Conservation (phyloP, 495 filamentous ascomycete genomes). For the Ascobolus immersus region DNA sequence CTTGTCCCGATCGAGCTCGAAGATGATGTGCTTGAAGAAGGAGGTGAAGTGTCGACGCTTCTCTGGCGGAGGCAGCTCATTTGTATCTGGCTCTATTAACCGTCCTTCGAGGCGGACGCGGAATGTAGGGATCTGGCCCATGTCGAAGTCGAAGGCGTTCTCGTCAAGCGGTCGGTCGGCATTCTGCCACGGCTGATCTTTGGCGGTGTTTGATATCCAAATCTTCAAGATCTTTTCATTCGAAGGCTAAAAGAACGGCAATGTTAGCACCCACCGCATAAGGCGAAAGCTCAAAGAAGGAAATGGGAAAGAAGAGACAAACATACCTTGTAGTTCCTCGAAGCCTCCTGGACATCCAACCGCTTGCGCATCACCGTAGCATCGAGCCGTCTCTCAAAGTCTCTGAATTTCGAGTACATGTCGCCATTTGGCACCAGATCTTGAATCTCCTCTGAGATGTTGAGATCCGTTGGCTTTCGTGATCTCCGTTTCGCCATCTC, state of each 20-base stretch:
- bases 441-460: conserved; percentile 70
- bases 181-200: conserved; percentile 82
- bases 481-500: conserved; percentile 51
- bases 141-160: conserved; percentile 49
- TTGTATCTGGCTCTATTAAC: conserved; percentile 46
- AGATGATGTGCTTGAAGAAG: conserved; percentile 76
- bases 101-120: conserved; percentile 80
- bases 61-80: conserved; percentile 1
- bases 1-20: conserved; percentile 53
- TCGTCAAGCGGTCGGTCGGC: conserved; percentile 27
- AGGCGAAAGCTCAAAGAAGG: background rate
- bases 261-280: background rate
- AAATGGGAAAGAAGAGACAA: too few species aligned
- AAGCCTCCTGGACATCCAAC: conserved; percentile 67
- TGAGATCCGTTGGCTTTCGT: conserved; percentile 78
- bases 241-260: conserved; percentile 15
- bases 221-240: conserved; percentile 66
- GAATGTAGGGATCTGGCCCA: conserved; percentile 44
- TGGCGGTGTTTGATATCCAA: conserved; percentile 87
- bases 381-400: conserved; percentile 71
- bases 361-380: conserved; percentile 87
- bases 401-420: conserved; percentile 58
- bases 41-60: conserved; percentile 46
- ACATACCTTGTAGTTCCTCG: conserved; percentile 43
- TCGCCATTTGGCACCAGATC: conserved; percentile 60